A percentile compares a stretch with the other conserved stretches of the same genome.
phyloP scores from a whole-genome alignment of 179 eudicot species.

The Patellifolia procumbens region DNA sequence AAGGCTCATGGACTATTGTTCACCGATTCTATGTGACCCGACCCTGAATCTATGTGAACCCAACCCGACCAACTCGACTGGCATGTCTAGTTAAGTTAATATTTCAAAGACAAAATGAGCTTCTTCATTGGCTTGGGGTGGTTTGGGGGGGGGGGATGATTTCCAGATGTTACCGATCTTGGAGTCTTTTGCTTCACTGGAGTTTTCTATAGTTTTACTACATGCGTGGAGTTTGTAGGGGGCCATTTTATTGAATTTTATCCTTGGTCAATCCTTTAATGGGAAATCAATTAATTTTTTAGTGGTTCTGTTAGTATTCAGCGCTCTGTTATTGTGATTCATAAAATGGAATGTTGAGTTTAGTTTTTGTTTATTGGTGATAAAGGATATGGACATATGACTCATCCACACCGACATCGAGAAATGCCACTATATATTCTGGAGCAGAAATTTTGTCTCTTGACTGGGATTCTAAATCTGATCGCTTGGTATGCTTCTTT shows the following conservation, averaged over 20 bases:
- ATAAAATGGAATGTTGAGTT: slow-evolving; percentile 9
- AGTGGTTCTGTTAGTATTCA: background rate
- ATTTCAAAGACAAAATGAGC: no score
- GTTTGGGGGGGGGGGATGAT: no score
- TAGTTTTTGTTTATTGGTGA: slow-evolving; percentile 20
- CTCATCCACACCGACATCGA: slow-evolving; percentile 74
- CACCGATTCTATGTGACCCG: no score
- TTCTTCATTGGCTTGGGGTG: no score
- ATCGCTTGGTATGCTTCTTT: slow-evolving; percentile 69
- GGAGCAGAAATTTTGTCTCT: slow-evolving; percentile 96
- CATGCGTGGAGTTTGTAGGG: background rate
- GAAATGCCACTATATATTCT: slow-evolving; percentile 96
- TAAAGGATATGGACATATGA: slow-evolving; percentile 96
- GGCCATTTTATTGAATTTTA: background rate
- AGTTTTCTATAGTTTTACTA: background rate
- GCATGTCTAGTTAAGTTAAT: no score
- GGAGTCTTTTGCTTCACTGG: no score
- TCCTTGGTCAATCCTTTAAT: background rate
- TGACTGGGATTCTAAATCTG: slow-evolving; percentile 97
- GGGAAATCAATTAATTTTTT: background rate
- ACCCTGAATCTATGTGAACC: no score
- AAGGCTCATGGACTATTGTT: no score
- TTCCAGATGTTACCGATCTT: no score
- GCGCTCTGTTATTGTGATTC: slow-evolving; percentile 2
- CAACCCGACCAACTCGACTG: no score